Conservation (phyloP, 352 stramenopile species). For the Globisporangium nunn region DNA sequence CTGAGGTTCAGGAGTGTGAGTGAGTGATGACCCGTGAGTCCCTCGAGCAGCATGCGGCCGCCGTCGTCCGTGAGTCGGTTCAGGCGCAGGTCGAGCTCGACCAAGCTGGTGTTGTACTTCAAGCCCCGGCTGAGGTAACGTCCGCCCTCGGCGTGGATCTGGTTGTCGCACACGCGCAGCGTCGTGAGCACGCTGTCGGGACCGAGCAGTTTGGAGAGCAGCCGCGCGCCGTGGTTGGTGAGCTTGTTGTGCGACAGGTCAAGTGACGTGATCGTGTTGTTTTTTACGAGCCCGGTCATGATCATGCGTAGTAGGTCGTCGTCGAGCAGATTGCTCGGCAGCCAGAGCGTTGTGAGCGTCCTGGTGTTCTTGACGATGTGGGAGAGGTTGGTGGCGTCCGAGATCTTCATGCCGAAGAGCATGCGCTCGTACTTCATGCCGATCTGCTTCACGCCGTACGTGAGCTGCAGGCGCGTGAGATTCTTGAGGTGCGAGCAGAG, state of each 20-base stretch:
- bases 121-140: conserved; percentile 88
- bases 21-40: conserved; percentile 53
- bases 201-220: conserved; percentile 88
- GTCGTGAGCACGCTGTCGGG: conserved; percentile 86
- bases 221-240: conserved; percentile 86
- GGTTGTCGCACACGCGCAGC: conserved; percentile 89
- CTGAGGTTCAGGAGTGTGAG: conserved; percentile 81
- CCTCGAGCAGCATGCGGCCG: conserved; percentile 84
- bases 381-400: conserved; percentile 85
- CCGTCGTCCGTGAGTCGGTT: conserved; percentile 91
- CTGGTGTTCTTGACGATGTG: conserved; percentile 79
- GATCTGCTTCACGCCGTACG: conserved; percentile 86
- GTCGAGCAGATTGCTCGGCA: conserved; percentile 88
- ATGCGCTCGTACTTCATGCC: conserved; percentile 94
- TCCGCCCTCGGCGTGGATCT: conserved; percentile 89
- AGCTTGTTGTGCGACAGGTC: conserved; percentile 95
- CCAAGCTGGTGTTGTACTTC: conserved; percentile 83
- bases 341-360: conserved; percentile 85
- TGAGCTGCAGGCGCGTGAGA: conserved; percentile 79
- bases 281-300: conserved; percentile 91
- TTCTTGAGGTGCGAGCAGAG: conserved; percentile 84
- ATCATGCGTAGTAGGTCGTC: conserved; percentile 92
- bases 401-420: conserved; percentile 95
- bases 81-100: conserved; percentile 87
- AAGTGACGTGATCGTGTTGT: conserved; percentile 89